Conservation (phyloP, 768 basidiomycete species). For the Tylopilus vinaceipallidus region DNA sequence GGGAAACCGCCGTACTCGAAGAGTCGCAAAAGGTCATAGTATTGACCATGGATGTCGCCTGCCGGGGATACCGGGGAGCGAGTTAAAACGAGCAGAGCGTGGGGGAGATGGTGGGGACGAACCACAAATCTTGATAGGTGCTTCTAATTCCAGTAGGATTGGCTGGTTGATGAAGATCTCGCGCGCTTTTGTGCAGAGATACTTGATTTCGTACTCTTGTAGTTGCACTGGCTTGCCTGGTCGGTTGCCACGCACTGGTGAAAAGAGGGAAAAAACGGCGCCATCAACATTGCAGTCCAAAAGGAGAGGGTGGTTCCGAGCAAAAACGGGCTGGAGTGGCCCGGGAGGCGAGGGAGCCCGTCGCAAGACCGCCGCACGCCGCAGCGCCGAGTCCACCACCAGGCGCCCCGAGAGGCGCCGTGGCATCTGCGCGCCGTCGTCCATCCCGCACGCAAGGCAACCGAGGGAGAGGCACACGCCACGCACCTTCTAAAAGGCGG, state of each 20-base stretch:
- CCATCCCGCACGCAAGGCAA: constrained; percentile 4
- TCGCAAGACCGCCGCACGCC: constrained; percentile 3
- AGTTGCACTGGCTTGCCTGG: constrained; percentile 98
- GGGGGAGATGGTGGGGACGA: constrained; percentile 29
- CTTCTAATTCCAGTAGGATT: constrained; percentile 95
- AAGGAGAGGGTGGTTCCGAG: neutral
- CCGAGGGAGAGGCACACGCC: constrained; percentile 29
- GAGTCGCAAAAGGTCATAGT: constrained; percentile 95
- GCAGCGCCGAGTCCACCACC: constrained; percentile 14
- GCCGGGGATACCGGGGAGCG: constrained; percentile 21
- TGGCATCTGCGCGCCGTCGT: neutral
- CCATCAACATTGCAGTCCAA: constrained; percentile 18
- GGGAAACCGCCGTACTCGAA: constrained; percentile 99
- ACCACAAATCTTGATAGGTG: constrained; percentile 99
- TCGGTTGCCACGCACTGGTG: constrained; percentile 91
- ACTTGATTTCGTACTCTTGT: constrained; percentile 99
- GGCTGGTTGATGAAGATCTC: constrained; percentile 99
- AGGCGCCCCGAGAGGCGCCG: too few species aligned
- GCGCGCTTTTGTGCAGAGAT: constrained; percentile 96
- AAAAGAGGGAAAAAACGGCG: constrained; percentile 14
- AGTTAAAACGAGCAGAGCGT: constrained; percentile 18
- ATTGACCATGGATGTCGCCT: constrained; percentile 99
- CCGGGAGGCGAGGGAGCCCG: neutral
- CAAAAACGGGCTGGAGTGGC: neutral
- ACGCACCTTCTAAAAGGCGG: constrained; percentile 93